Conservation (phyloP, 768 basidiomycete genomes). For the Boletus reticuloceps region DNA sequence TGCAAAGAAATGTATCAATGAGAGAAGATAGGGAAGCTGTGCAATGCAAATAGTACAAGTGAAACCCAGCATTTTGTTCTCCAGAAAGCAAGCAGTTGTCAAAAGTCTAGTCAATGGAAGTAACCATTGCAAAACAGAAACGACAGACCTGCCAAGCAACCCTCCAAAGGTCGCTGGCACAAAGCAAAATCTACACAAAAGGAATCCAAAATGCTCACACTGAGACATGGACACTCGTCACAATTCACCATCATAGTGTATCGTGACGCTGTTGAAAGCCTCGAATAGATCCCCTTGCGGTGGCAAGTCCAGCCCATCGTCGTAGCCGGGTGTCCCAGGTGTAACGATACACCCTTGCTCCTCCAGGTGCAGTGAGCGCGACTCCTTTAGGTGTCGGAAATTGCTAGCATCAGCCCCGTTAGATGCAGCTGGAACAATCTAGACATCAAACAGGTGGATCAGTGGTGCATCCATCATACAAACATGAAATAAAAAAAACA, state of each 20-base stretch:
- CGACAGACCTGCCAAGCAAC: conserved; percentile 15
- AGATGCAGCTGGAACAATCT: conserved; percentile 78
- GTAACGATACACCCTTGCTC: conserved; percentile 43
- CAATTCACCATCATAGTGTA: conserved; percentile 76
- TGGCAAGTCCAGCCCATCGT: conserved; percentile 43
- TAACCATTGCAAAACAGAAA: conserved; percentile 9
- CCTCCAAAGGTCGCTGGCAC: neutral
- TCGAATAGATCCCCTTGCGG: conserved; percentile 72
- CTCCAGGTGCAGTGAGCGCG: conserved; percentile 87
- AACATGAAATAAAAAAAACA: conserved; percentile 8
- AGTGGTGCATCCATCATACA: conserved; percentile 20
- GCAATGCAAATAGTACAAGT: conserved; percentile 36
- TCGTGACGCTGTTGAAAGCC: conserved; percentile 87
- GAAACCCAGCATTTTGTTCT: conserved; percentile 21
- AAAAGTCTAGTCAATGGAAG: conserved; percentile 19
- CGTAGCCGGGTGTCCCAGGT: conserved; percentile 40
- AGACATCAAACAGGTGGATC: conserved; percentile 24
- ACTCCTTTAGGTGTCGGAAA: conserved; percentile 89
- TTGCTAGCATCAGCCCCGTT: conserved; percentile 84
- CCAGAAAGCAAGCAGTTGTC: conserved; percentile 20
- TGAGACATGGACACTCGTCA: conserved; percentile 11
- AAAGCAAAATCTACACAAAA: conserved; percentile 6
- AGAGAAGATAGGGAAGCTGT: conserved; percentile 19
- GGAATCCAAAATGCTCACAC: neutral
- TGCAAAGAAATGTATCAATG: conserved; percentile 18